A percentile compares a stretch with the other conserved stretches of the same genome.
Conservation (phyloP, 768 basidiomycete genomes). For the Mrakia gelida region DNA sequence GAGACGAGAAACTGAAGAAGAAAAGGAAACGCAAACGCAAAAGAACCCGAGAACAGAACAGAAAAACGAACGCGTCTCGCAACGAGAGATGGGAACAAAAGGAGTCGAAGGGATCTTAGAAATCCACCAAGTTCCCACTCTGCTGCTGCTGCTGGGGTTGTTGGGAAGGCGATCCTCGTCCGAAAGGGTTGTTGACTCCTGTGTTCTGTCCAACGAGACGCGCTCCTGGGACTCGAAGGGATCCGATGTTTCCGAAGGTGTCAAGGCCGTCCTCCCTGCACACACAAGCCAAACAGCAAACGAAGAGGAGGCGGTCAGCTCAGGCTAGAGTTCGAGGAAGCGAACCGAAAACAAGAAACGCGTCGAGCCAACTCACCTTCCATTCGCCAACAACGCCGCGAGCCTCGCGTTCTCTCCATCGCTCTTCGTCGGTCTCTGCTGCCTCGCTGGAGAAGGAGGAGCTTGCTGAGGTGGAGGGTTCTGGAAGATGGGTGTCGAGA, state of each 20-base stretch:
- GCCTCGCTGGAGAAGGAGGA: conserved; percentile 37
- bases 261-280: conserved; percentile 80
- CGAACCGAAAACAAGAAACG: background rate
- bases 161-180: conserved; percentile 39
- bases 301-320: background rate
- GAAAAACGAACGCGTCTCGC: background rate
- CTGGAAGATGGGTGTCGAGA: conserved; percentile 53
- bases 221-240: conserved; percentile 58
- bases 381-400: conserved; percentile 75
- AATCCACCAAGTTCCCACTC: conserved; percentile 32
- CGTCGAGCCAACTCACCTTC: conserved; percentile 37
- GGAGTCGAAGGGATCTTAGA: background rate
- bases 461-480: conserved; percentile 38
- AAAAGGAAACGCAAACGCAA: background rate
- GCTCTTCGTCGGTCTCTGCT: conserved; percentile 42
- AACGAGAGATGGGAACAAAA: background rate
- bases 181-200: conserved; percentile 45
- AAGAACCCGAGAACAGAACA: background rate
- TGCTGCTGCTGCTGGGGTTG: conserved; percentile 48
- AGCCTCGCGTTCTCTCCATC: conserved; percentile 72
- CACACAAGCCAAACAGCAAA: conserved; percentile 15
- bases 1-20: no score
- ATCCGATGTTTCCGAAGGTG: conserved; percentile 87
- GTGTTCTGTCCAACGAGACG: conserved; percentile 42
- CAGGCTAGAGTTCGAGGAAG: background rate